phyloP scores from a whole-genome alignment of 192 early-diverging fungal genomes.

The Coemansia guatemalensis region DNA sequence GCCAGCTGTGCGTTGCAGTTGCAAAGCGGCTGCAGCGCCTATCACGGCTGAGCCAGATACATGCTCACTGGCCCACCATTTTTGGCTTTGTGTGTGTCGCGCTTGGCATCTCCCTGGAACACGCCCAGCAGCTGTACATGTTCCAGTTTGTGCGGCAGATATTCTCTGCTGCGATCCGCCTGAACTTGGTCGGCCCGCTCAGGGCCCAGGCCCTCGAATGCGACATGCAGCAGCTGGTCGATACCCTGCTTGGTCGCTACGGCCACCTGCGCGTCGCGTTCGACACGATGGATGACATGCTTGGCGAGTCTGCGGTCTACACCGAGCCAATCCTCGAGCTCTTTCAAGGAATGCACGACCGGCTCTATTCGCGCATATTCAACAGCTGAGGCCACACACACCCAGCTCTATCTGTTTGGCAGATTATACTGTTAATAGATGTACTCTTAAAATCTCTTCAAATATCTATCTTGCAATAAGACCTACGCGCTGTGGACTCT shows the following conservation, averaged over 20 bases:
- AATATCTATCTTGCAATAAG: too few relatives aligned
- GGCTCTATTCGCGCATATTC: conserved; percentile 74
- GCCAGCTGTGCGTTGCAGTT: conserved; percentile 18
- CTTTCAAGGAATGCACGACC: conserved; percentile 75
- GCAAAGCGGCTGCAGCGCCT: conserved; percentile 53
- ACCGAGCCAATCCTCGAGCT: conserved; percentile 73
- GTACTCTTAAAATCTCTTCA: too few relatives aligned
- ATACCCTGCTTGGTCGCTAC: conserved; percentile 55
- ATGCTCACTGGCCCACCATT: conserved; percentile 77
- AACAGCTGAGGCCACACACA: conserved; percentile 58
- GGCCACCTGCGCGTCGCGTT: conserved; percentile 42
- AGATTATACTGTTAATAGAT: too few relatives aligned
- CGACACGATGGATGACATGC: conserved; percentile 28
- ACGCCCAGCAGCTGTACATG: conserved; percentile 72
- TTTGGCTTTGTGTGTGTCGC: conserved; percentile 72
- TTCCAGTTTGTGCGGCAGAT: conserved; percentile 87
- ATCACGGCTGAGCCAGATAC: conserved; percentile 43
- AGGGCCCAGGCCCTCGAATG: conserved; percentile 76
- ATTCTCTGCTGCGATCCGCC: conserved; percentile 81
- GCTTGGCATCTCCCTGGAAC: conserved; percentile 48
- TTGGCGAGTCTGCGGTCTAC: conserved; percentile 52
- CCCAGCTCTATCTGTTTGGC: too few relatives aligned
- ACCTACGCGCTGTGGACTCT: too few relatives aligned
- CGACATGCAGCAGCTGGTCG: conserved; percentile 56
- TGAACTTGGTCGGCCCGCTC: conserved; percentile 90